Base-by-base conservation (phyloP, 2,329 filamentous ascomycete genomes). In the Neobulgaria alba region DNA sequence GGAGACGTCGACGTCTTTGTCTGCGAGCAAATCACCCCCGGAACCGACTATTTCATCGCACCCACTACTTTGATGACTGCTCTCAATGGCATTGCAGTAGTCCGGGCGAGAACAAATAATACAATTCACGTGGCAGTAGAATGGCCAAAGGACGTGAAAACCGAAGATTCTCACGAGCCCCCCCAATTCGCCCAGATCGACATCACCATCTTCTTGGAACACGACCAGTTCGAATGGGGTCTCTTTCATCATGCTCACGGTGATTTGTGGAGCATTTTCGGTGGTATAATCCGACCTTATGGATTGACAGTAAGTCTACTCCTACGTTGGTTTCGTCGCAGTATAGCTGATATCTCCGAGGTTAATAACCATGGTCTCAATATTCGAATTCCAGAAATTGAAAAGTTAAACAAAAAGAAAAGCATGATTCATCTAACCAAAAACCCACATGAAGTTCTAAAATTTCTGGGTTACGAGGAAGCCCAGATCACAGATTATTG, bases 1-100 rank as follows among this genome's bases (percentile, higher is more conserved):
- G 86, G 85, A 15, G 86, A 92, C 49, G 64, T 93, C 29, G 85
- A 92, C 60, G 67, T 89, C 43, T 60, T 87, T 1, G 69, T 85
- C 1, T 63, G 66, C 0, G 56, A 57, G 21, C 61, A 63, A 18
- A 39, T 46, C 3, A 10, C 33, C 15, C 10, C 41, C 1, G 15
- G 35, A 0, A 51, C 48, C 29, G 35, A 52, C 29, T 30, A 36
- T 10, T 10, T 36, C 5, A n/a, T n/a, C n/a, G 7, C 23, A 7
- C 12, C 12, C 23, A 12, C 7, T 7, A 7, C 23, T 7, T 26
- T 26, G 12, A 26, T 26, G 23, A 26, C 23, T 12, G 23, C 23
- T 26, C 23, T 26, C 12, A 12, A 12, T 26, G 23, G 23, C 12
- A 12, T 26, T 12, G 12, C 7, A 7, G 7, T 26, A 7, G 7